Evolutionary conservation across 169 alveolate species (phyloP).

Genomic region (Amoebophrya sp.): DNA sequence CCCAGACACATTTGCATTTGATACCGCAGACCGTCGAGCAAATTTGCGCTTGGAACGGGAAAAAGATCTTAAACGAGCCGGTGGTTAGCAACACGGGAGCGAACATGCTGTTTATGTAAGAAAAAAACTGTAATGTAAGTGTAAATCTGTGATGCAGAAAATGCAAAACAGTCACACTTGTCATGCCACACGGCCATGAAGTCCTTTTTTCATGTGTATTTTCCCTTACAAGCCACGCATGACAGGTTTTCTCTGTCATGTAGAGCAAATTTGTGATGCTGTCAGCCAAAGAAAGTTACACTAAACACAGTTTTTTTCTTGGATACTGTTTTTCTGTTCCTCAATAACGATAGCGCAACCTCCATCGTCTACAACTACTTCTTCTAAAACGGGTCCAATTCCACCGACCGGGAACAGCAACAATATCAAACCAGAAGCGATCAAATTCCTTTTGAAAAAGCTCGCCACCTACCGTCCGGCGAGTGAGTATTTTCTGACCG

Average conservation of each 20-base stretch:
- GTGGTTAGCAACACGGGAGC: neutral
- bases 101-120: neutral
- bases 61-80: neutral
- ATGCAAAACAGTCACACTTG: no score
- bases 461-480: neutral
- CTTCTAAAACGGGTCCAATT: no score
- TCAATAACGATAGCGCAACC: neutral
- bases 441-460: neutral
- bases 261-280: no score
- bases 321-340: no score
- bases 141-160: no score
- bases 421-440: neutral
- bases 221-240: no score
- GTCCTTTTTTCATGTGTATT: no score
- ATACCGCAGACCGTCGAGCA: neutral
- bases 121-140: no score
- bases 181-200: no score
- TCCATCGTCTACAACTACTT: neutral
- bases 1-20: neutral
- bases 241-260: no score
- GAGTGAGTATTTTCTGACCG: neutral
- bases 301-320: neutral
- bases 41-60: neutral
- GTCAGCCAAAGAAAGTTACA: no score
- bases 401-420: no score